These are phyloP conservation scores for Termitomyces sp. DNA, from an alignment of 768 basidiomycete species.

Conservation along the genomic window DNA sequence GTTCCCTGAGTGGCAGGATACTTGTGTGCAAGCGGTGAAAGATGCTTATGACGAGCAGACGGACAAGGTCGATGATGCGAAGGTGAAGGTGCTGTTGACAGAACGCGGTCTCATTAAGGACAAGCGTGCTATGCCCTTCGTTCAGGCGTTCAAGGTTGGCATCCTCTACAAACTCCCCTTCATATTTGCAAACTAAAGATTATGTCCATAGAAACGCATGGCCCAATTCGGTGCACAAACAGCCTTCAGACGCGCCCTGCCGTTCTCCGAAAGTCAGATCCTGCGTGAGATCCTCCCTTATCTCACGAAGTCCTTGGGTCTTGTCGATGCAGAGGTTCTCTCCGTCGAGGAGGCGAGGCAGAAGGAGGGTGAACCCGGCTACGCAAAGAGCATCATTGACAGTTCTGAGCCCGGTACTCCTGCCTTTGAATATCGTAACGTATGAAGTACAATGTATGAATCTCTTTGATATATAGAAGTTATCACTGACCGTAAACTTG, in stretches of 20 bases:
- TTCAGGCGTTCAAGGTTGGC: constrained; percentile 86
- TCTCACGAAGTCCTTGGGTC: constrained; percentile 67
- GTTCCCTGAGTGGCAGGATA: constrained; percentile 95
- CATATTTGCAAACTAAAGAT: neutral
- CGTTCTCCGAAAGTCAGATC: constrained; percentile 78
- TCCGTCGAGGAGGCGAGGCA: constrained; percentile 63
- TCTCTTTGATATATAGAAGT: neutral
- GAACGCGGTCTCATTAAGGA: constrained; percentile 86
- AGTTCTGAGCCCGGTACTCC: constrained; percentile 85
- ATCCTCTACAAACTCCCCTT: neutral
- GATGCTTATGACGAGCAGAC: constrained; percentile 54
- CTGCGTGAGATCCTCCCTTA: constrained; percentile 71
- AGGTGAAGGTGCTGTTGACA: constrained; percentile 62
- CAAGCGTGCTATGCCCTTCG: constrained; percentile 93
- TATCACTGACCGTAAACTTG: neutral
- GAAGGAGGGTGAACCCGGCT: constrained; percentile 49
- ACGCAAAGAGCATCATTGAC: constrained; percentile 67
- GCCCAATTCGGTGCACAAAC: constrained; percentile 64
- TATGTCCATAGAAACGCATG: constrained; percentile 65
- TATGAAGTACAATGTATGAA: constrained; percentile 21
- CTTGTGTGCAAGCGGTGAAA: constrained; percentile 70
- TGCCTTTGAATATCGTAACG: constrained; percentile 85
- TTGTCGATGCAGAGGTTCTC: constrained; percentile 67
- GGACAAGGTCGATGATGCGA: constrained; percentile 76
- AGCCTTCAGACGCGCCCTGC: constrained; percentile 78